These are phyloP conservation scores for Termitomyces heimii DNA, from an alignment of 768 basidiomycete species.

Conservation along the genomic window DNA sequence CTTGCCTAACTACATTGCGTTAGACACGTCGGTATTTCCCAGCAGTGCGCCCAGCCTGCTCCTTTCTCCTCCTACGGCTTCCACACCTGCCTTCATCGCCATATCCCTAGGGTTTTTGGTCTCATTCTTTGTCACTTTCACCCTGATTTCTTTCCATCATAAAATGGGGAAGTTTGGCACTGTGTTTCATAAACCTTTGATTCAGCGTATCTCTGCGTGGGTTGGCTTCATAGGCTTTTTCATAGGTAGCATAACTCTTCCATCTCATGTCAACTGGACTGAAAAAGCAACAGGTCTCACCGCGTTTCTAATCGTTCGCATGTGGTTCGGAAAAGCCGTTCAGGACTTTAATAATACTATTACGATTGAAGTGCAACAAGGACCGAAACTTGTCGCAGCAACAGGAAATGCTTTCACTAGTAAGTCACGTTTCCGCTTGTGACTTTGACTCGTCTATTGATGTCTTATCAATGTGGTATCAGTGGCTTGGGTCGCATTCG, in stretches of 20 bases:
- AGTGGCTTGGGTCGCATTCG: constrained; percentile 81
- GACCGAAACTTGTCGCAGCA: constrained; percentile 54
- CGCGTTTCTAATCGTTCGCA: constrained; percentile 64
- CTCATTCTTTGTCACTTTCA: constrained; percentile 62
- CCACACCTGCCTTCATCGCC: constrained; percentile 59
- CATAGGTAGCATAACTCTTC: constrained; percentile 40
- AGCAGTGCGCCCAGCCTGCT: constrained; percentile 46
- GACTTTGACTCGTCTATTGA: neutral
- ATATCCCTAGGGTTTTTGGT: constrained; percentile 50
- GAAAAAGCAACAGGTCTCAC: constrained; percentile 45
- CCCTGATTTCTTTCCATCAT: constrained; percentile 59
- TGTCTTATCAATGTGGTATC: constrained; percentile 18
- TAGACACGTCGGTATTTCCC: constrained; percentile 65
- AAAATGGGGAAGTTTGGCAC: constrained; percentile 49
- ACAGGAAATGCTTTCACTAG: constrained; percentile 73
- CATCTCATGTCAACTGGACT: neutral
- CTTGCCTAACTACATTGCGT: neutral
- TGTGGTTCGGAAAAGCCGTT: constrained; percentile 79
- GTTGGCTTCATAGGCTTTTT: constrained; percentile 74
- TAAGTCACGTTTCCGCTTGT: constrained; percentile 29
- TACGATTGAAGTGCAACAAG: constrained; percentile 40
- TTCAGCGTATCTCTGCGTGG: constrained; percentile 64
- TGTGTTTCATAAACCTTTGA: constrained; percentile 46
- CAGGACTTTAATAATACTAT: constrained; percentile 72
- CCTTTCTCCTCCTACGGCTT: constrained; percentile 53